Percentiles rank a stretch among this genome's conserved stretches.
Conservation (phyloP, 2,329 filamentous ascomycete species). For the Dactylellina drechsleri region DNA sequence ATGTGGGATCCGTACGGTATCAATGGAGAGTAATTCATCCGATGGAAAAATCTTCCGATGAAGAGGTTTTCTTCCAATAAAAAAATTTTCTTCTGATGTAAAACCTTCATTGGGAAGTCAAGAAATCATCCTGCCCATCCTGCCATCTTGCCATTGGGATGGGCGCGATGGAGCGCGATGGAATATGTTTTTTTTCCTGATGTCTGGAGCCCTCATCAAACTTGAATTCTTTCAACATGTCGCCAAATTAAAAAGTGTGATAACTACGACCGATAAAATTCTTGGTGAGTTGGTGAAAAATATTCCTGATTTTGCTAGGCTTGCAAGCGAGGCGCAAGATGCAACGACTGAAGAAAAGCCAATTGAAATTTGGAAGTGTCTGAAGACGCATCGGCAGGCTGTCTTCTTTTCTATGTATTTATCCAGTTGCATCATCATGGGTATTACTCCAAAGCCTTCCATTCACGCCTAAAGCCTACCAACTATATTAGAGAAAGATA, state of each 20-base stretch:
- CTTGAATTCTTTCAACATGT: not conserved
- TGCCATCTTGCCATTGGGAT: no score
- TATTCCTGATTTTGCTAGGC: not conserved
- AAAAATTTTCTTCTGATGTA: no score
- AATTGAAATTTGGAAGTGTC: constrained; percentile 14
- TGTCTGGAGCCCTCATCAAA: not conserved
- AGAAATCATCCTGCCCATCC: no score
- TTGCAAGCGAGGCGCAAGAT: constrained; percentile 14
- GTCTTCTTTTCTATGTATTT: constrained; percentile 29
- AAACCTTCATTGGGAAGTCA: no score
- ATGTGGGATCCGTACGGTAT: no score
- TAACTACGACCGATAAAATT: not conserved
- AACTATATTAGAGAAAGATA: constrained; percentile 63
- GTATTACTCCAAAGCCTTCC: no score
- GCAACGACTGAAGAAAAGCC: constrained; percentile 20
- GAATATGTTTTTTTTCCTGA: no score
- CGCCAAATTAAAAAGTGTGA: not conserved
- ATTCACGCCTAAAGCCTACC: not conserved
- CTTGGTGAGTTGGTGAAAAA: not conserved
- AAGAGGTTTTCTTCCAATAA: no score
- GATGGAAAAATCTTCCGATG: no score
- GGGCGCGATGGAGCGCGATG: no score
- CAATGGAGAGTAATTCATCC: no score
- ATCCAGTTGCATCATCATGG: constrained; percentile 29
- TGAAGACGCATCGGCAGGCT: constrained; percentile 19